A percentile compares a stretch with the other conserved stretches of the same genome.
phyloP scores from a whole-genome alignment of 176 grass and related monocot species.

The Zoysia pacifica region DNA sequence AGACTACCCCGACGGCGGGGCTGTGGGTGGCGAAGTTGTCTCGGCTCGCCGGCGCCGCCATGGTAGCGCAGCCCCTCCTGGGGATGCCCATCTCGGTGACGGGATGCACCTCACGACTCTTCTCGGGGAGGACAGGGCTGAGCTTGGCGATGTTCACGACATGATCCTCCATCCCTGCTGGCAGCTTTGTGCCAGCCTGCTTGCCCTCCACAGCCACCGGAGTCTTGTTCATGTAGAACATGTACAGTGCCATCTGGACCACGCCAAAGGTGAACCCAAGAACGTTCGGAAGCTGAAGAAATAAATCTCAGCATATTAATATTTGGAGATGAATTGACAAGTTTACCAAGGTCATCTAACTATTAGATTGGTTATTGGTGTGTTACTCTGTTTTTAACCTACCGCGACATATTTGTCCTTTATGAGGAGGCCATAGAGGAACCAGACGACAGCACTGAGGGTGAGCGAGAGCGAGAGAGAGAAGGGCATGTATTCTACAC shows the following conservation, averaged over 20 bases:
- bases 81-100: slow-evolving; percentile 15
- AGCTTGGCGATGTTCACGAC: slow-evolving; percentile 46
- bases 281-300: slow-evolving; percentile 67
- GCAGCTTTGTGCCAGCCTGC: slow-evolving; percentile 23
- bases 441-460: slow-evolving; percentile 76
- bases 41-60: neutral
- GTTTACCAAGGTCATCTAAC: too few relatives aligned
- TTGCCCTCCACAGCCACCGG: neutral
- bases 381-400: neutral
- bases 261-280: slow-evolving; percentile 72
- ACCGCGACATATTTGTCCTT: slow-evolving; percentile 85
- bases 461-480: slow-evolving; percentile 83
- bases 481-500: slow-evolving; percentile 94
- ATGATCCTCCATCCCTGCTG: neutral
- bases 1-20: slow-evolving; percentile 29
- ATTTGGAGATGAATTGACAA: neutral
- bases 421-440: slow-evolving; percentile 74
- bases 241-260: slow-evolving; percentile 68
- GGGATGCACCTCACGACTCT: slow-evolving; percentile 27
- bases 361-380: too few relatives aligned
- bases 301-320: neutral
- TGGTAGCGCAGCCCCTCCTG: slow-evolving; percentile 2
- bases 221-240: slow-evolving; percentile 56
- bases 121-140: neutral
- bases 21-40: neutral